Base-by-base conservation (phyloP, 768 basidiomycete genomes). In the Leccinum broughii region DNA sequence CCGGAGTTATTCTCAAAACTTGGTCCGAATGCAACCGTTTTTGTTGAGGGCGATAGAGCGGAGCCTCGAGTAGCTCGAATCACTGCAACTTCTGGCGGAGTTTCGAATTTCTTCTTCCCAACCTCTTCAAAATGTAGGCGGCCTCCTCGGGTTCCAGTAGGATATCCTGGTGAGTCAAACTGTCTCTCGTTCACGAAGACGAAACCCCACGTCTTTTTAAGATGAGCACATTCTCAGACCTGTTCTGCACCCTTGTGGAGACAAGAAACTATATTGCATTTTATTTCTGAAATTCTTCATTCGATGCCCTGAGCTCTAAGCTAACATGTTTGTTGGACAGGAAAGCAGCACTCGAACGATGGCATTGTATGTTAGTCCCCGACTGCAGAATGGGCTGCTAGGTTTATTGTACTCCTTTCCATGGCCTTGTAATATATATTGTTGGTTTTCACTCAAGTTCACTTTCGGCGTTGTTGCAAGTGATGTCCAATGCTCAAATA, bases 221-320 rank as follows among this genome's bases (percentile, higher is more conserved):
- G 70, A 70, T 70, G 70, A 67, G 57, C 22, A 15, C 5, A 39
- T 64, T 66, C 57, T 70, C 70, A 70, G 70, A 70, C 70, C 70
- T 70, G 70, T 71, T 69, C 69, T 70, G 69, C 46, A 66, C 59
- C 51, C 46, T 66, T 58, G 59, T 71, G 70, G 70, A 71, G 70
- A 71, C 61, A 61, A 65, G 5, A 51, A 44, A 30, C 52, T 2
- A 63, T 51, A 67, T 70, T 71, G 70, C 70, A 62, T 57, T 56
- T 64, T 54, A 20, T 50, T 4, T 64, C 70, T 70, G 69, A 69
- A 35, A 26, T 55, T 2, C 8, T 41, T 37, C 10, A 3, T 60
- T 11, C 9, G 7, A 34, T 14, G 0, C 24, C 3, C 10, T 51
- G 48, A 46, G 13, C 50, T 22, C 4, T 4, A 13, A 24, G n/a